These are phyloP conservation scores for Pythium plurisporium DNA, from an alignment of 352 stramenopile genomes.

Conservation along the genomic window DNA sequence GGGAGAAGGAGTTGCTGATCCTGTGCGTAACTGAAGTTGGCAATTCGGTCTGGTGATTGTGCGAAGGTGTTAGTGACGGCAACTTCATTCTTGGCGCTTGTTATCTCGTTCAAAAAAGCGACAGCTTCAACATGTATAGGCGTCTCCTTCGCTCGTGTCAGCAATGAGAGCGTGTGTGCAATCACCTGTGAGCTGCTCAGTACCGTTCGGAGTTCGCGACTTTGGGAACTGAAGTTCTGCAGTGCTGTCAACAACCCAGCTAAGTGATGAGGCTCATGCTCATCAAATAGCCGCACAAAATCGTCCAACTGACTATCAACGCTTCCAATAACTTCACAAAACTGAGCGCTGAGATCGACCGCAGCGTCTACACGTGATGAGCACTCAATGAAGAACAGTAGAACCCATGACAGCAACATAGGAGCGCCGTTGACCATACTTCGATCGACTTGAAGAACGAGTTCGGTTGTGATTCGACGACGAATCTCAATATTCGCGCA, in stretches of 20 bases:
- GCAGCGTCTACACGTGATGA: background rate
- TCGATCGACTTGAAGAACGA: constrained; percentile 6
- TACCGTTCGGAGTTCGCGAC: constrained; percentile 17
- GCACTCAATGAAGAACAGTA: constrained; percentile 27
- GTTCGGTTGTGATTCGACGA: background rate
- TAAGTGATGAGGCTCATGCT: constrained; percentile 33
- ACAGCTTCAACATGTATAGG: constrained; percentile 44
- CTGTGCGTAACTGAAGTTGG: constrained; percentile 46
- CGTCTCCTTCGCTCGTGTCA: constrained; percentile 33
- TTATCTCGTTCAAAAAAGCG: constrained; percentile 44
- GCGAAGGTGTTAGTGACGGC: constrained; percentile 42
- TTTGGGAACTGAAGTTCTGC: constrained; percentile 34
- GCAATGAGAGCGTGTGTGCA: constrained; percentile 28
- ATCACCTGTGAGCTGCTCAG: constrained; percentile 35
- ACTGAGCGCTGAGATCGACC: constrained; percentile 11
- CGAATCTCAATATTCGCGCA: constrained; percentile 2
- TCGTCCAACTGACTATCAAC: constrained; percentile 21
- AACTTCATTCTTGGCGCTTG: constrained; percentile 37
- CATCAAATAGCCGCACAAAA: constrained; percentile 38
- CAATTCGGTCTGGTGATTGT: constrained; percentile 45
- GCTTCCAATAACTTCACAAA: constrained; percentile 36
- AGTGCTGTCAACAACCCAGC: constrained; percentile 42
- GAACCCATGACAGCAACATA: constrained; percentile 11
- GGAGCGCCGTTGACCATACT: constrained; percentile 1
- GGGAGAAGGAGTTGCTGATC: constrained; percentile 26